A percentile compares a stretch with the other conserved stretches of the same genome.
Conservation (phyloP, 495 filamentous ascomycete species). For the Platismatia glauca region DNA sequence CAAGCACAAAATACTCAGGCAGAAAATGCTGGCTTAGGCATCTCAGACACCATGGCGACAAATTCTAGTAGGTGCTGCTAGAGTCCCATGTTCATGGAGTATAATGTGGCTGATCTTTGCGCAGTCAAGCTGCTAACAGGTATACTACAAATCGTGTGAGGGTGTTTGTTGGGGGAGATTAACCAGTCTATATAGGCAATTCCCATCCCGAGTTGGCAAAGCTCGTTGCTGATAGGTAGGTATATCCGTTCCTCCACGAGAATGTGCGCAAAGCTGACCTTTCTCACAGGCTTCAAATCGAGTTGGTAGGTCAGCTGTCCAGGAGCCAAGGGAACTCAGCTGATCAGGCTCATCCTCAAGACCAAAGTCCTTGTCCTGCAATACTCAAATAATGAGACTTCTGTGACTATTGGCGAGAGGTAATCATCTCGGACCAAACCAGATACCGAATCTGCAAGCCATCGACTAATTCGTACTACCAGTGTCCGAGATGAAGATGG, state of each 20-base stretch:
- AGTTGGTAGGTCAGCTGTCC: slow-evolving; percentile 31
- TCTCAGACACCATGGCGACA: not conserved
- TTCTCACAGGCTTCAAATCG: slow-evolving; percentile 69
- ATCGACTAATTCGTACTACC: not conserved
- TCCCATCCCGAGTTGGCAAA: slow-evolving; percentile 88
- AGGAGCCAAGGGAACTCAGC: not conserved
- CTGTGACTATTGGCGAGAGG: slow-evolving; percentile 92
- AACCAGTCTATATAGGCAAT: slow-evolving; percentile 40
- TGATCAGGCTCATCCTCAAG: not conserved
- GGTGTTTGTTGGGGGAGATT: not conserved
- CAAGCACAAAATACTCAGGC: not conserved
- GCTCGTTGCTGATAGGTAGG: slow-evolving; percentile 81
- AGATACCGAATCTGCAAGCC: not conserved
- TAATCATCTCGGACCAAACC: slow-evolving; percentile 27
- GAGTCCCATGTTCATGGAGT: not conserved
- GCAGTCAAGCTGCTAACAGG: not conserved
- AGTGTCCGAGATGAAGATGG: slow-evolving; percentile 5
- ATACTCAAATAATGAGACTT: slow-evolving; percentile 97
- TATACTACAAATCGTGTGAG: not conserved
- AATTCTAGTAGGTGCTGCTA: not conserved
- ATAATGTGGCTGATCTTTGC: not conserved
- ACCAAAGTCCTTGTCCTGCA: slow-evolving; percentile 86
- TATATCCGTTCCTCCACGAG: not conserved
- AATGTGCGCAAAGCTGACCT: slow-evolving; percentile 12
- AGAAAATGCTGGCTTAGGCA: not conserved